phyloP scores from a whole-genome alignment of 257 asterid species.

The Agastache rugosa region DNA sequence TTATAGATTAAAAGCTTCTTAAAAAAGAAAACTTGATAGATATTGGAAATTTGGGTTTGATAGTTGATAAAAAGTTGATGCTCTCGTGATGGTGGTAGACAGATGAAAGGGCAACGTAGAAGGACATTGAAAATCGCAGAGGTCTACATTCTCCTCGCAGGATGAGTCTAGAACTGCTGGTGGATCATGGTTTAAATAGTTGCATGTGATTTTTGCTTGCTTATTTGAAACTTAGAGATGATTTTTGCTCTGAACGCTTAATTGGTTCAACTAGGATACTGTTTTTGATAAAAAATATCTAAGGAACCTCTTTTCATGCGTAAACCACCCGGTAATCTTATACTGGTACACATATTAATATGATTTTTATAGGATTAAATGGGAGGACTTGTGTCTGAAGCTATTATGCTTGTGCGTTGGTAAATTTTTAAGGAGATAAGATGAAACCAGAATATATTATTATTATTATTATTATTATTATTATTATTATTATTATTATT shows the following conservation, averaged over 20 bases:
- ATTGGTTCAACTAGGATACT: background rate
- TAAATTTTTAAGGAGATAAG: background rate
- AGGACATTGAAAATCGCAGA: background rate
- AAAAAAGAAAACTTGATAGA: background rate
- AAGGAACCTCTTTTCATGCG: background rate
- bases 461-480: too few relatives aligned
- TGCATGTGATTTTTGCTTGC: background rate
- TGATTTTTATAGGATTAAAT: constrained; percentile 6
- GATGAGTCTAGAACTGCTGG: constrained; percentile 16
- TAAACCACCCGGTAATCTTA: background rate
- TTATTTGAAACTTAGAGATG: background rate
- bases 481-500: too few relatives aligned
- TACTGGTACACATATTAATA: background rate
- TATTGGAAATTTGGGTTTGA: constrained; percentile 6
- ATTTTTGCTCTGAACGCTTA: too few relatives aligned
- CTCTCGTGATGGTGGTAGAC: constrained; percentile 9
- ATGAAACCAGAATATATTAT: background rate
- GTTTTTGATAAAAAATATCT: background rate
- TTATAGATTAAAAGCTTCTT: background rate
- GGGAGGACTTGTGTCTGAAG: constrained; percentile 4
- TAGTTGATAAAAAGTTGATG: background rate
- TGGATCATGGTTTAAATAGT: background rate
- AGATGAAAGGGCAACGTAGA: constrained; percentile 1
- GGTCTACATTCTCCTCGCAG: constrained; percentile 7
- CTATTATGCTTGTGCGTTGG: constrained; percentile 12